Percentiles rank a stretch among this genome's conserved stretches.
Evolutionary conservation across 2,329 filamentous ascomycete genomes (phyloP).

Genomic region (Knufia fluminis): DNA sequence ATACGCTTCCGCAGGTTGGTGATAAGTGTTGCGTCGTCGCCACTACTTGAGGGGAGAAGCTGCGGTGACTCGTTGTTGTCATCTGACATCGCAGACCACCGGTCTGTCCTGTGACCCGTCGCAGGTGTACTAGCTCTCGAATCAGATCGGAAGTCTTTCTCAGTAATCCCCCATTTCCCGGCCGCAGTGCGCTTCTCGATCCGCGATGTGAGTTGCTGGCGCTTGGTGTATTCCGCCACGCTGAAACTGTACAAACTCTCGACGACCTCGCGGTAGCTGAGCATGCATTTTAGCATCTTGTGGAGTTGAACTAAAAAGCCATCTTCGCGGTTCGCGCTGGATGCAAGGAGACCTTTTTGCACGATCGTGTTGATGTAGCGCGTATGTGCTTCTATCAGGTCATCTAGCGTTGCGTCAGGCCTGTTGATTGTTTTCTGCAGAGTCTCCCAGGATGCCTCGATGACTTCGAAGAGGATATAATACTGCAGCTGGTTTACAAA

Average conservation of each 20-base stretch:
- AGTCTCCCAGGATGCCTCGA: constrained; percentile 90
- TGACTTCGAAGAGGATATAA: constrained; percentile 97
- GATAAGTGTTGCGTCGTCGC: constrained; percentile 54
- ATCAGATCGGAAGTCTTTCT: constrained; percentile 41
- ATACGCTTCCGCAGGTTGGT: constrained; percentile 67
- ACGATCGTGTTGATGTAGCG: constrained; percentile 90
- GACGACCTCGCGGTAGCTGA: constrained; percentile 84
- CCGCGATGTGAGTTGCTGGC: constrained; percentile 75
- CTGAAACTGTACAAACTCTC: constrained; percentile 92
- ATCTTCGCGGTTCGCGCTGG: constrained; percentile 51
- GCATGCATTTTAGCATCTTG: constrained; percentile 87
- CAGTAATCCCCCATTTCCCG: constrained; percentile 55
- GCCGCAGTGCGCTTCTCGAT: constrained; percentile 58
- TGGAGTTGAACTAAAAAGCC: constrained; percentile 85
- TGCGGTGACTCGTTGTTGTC: constrained; percentile 19
- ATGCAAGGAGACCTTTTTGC: constrained; percentile 72
- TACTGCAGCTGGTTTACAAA: constrained; percentile 96
- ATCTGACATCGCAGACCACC: constrained; percentile 1
- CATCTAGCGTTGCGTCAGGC: constrained; percentile 84
- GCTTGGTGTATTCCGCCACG: constrained; percentile 82
- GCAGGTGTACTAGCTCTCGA: constrained; percentile 23
- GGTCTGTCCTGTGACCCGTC: constrained; percentile 5
- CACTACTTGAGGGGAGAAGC: constrained; percentile 8
- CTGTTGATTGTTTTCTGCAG: constrained; percentile 73
- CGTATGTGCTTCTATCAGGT: constrained; percentile 84